Evolutionary conservation across 768 basidiomycete genomes (phyloP).

Genomic region (Boletus coccyginus): DNA sequence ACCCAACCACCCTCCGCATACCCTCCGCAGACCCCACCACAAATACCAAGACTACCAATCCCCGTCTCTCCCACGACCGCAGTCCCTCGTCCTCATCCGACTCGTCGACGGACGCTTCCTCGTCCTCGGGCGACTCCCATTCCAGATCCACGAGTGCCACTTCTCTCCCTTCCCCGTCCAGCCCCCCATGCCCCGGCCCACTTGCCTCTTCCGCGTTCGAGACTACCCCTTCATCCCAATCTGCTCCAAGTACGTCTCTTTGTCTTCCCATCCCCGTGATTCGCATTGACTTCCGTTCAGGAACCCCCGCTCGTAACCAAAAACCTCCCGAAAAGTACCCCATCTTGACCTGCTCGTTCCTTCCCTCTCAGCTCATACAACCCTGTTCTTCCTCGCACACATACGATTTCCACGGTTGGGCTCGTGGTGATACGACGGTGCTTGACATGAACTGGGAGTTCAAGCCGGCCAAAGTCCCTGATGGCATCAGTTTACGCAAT

Average conservation of each 20-base stretch:
- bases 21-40: conserved; percentile 17
- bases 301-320: conserved; percentile 1
- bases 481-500: conserved; percentile 81
- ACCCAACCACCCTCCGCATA: conserved; percentile 37
- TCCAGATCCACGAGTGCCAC: conserved; percentile 26
- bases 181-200: conserved; percentile 9
- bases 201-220: conserved; percentile 5
- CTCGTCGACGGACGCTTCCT: conserved; percentile 25
- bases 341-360: conserved; percentile 50
- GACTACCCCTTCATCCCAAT: neutral
- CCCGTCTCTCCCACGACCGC: conserved; percentile 24
- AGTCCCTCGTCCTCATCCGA: conserved; percentile 26
- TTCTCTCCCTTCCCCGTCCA: conserved; percentile 28
- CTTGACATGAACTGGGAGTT: conserved; percentile 55
- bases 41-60: conserved; percentile 2
- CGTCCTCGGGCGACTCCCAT: conserved; percentile 20
- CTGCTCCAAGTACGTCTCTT: conserved; percentile 1
- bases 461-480: conserved; percentile 67
- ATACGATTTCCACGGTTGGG: conserved; percentile 21
- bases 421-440: conserved; percentile 10
- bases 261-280: neutral
- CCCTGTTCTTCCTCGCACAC: conserved; percentile 20
- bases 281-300: conserved; percentile 8
- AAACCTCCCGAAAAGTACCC: conserved; percentile 25
- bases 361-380: conserved; percentile 44